Conservation (phyloP, 306 rosid genomes). For the Ceratonia siliqua region DNA sequence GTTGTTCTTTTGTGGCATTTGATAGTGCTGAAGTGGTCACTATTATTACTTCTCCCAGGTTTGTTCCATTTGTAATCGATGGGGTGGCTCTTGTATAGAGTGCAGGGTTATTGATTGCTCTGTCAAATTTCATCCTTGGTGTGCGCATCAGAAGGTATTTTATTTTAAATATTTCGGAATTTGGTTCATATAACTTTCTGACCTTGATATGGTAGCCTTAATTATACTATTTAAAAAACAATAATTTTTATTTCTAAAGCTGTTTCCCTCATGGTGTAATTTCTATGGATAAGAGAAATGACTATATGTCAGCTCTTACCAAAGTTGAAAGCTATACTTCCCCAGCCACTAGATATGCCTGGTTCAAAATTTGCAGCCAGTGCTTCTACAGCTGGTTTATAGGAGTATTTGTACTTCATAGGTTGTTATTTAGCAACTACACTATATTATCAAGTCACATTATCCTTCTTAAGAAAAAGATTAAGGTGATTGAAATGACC, state of each 20-base stretch:
- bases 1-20: background rate
- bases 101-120: conserved; percentile 61
- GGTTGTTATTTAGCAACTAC: background rate
- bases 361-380: background rate
- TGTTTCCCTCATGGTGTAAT: background rate
- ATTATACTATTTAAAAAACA: background rate
- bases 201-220: conserved; percentile 1
- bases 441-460: background rate
- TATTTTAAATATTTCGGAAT: background rate
- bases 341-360: background rate
- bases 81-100: conserved; percentile 63
- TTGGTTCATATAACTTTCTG: conserved; percentile 22
- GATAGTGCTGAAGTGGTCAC: conserved; percentile 15
- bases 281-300: background rate
- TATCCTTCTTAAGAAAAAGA: background rate
- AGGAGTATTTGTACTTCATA: background rate
- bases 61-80: conserved; percentile 60
- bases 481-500: background rate
- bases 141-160: conserved; percentile 72
- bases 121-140: conserved; percentile 74
- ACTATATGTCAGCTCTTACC: background rate
- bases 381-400: background rate
- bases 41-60: conserved; percentile 40
- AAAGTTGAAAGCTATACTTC: background rate
- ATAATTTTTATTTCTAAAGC: background rate